Conservation (phyloP, 768 basidiomycete genomes). For the Amanita pseudoporphyria region DNA sequence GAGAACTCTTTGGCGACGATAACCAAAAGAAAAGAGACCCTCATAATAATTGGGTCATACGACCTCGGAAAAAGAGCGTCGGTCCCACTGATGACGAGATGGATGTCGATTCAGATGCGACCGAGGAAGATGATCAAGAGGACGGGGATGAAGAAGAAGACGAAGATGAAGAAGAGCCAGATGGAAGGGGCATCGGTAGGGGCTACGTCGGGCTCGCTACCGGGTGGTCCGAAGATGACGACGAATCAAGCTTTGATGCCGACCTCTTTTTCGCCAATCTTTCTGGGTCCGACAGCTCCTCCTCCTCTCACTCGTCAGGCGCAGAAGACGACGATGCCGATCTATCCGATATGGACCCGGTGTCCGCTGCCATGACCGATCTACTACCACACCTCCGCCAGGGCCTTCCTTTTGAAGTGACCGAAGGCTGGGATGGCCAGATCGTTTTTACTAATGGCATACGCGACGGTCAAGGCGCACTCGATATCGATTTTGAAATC, state of each 20-base stretch:
- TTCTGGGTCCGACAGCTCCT: slow-evolving; percentile 39
- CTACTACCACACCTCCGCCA: slow-evolving; percentile 20
- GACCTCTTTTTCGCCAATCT: slow-evolving; percentile 80
- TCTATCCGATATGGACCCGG: slow-evolving; percentile 31
- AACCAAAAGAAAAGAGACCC: slow-evolving; percentile 27
- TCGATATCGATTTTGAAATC: slow-evolving; percentile 68
- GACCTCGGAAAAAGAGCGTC: slow-evolving; percentile 63
- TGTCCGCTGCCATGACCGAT: slow-evolving; percentile 21
- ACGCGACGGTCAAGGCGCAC: slow-evolving; percentile 42
- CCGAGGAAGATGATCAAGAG: slow-evolving; percentile 53
- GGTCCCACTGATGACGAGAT: slow-evolving; percentile 52
- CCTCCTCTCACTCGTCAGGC: slow-evolving; percentile 16
- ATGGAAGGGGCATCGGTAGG: slow-evolving; percentile 25
- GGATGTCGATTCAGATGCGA: slow-evolving; percentile 52
- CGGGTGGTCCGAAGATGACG: slow-evolving; percentile 66
- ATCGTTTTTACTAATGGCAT: slow-evolving; percentile 62
- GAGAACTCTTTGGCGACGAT: slow-evolving; percentile 51
- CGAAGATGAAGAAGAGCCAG: slow-evolving; percentile 34
- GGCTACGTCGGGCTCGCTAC: slow-evolving; percentile 58
- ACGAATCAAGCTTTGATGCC: slow-evolving; percentile 73
- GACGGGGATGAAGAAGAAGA: slow-evolving; percentile 32
- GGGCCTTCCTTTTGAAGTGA: slow-evolving; percentile 48
- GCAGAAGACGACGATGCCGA: slow-evolving; percentile 25
- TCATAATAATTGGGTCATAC: slow-evolving; percentile 58
- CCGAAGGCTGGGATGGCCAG: slow-evolving; percentile 69